Base-by-base conservation (phyloP, 2,329 filamentous ascomycete genomes). In the Diaporthe ilicicola region DNA sequence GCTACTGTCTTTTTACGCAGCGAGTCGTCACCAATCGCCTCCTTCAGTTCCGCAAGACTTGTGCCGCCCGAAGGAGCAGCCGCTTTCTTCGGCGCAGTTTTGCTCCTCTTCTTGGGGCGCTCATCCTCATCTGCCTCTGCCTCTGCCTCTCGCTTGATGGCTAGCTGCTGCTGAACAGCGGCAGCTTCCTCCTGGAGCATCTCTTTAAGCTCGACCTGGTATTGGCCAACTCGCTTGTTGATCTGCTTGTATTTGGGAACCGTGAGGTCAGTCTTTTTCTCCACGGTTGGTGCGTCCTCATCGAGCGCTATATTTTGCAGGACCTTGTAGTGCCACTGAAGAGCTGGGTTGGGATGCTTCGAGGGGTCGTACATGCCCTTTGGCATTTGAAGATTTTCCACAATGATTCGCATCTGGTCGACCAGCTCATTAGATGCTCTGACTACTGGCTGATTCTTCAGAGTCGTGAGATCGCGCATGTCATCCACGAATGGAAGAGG, bases 241-340 rank as follows among this genome's bases (percentile, higher is more conserved):
- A 99, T 98, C 75, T 97, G 94, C 75, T 89, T 92, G 81, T 92
- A 94, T 76, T 93, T 94, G 1, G 96, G 96, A 17, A 93, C 79
- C 0, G 96, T 98, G 74, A 92, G 91, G 78, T 99, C 96, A 17
- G 89, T 85, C 3, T 82, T 82, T 1, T 82, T 82, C 62, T 91
- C 88, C n/a, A n/a, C n/a, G 24, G 93, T 91, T 0, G 95, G 95
- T 1, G 97, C 83, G 75, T 98, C 95, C 79, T 99, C 96, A 44
- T 97, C 95, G 0, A 99, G 86, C 0, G 96, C 96, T 70, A 98
- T 87, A 8, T 93, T 92, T 81, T 99, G 96, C 0, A 99, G 84
- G 55, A 99, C 97, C 73, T 90, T 92, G 84, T 98, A 99, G 83
- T 98, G 96, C 95, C 95, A 99, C 82, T 99, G 96, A 29, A 99